These are phyloP conservation scores for Zygosaccharomyces siamensis DNA, from an alignment of 805 yeast genomes.

Conservation along the genomic window DNA sequence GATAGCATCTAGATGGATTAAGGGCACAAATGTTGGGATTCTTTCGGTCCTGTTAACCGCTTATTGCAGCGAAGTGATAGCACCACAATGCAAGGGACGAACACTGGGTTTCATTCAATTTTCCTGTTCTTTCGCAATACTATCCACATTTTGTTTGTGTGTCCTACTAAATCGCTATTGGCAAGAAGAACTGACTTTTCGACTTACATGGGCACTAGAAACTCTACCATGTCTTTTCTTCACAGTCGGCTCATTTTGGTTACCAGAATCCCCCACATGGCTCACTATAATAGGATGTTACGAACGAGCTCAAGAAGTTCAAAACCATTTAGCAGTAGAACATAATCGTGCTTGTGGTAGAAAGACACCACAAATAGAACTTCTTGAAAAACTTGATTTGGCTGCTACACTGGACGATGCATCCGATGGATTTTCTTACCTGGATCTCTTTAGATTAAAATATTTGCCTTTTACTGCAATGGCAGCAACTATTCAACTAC, in stretches of 20 bases:
- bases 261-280: conserved; percentile 56
- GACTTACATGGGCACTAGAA: conserved; percentile 61
- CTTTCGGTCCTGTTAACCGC: conserved; percentile 54
- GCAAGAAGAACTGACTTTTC: conserved; percentile 47
- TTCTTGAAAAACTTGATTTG: conserved; percentile 18
- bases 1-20: conserved; percentile 44
- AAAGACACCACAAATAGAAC: conserved; percentile 4
- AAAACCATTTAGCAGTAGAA: conserved; percentile 33
- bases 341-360: conserved; percentile 8
- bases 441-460: conserved; percentile 33
- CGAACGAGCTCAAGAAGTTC: conserved; percentile 36
- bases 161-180: conserved; percentile 39
- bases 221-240: conserved; percentile 41
- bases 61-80: conserved; percentile 49
- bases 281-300: conserved; percentile 37
- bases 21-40: conserved; percentile 52
- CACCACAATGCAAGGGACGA: conserved; percentile 44
- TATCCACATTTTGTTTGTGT: conserved; percentile 49
- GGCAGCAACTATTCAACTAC: conserved; percentile 39
- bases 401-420: conserved; percentile 14
- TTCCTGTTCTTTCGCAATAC: conserved; percentile 53
- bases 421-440: conserved; percentile 10
- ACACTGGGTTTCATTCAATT: conserved; percentile 53
- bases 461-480: conserved; percentile 36
- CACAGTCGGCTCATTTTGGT: conserved; percentile 12